Base-by-base conservation (phyloP, 1,284 basidiomycete species). In the Apiotrichum sp. region DNA sequence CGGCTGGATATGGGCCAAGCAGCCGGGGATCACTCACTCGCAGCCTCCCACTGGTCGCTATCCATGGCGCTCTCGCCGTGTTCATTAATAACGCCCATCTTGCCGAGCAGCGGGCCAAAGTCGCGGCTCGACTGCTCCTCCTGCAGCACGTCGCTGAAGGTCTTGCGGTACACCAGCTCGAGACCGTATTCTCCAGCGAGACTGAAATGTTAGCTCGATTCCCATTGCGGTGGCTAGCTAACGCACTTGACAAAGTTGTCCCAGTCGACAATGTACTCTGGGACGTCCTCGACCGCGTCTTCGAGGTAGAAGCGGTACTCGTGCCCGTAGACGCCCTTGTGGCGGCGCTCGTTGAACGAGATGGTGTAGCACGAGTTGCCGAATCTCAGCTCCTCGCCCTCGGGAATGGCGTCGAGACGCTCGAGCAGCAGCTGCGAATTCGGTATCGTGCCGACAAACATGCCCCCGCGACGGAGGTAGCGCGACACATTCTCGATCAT, bases 201-300 rank as follows among this genome's bases (percentile, higher is more conserved):
- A 60, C 47, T 48, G 35, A n/a, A 4, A 9, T 10, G 46, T 47
- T 32, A 47, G 5, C 91, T 6, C 40, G n/a, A 29, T 40, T 39
- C 47, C 10, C 14, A 6, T 3, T 31, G 9, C 34, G 2, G 10
- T 2, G 3, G 43, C 22, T 11, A 65, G 95, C 92, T 32, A 7
- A 48, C 47, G 14, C 22, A 48, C 47, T 83, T 77, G 46, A 88
- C 86, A 70, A 98, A 98, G 64, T 86, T 86, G 38, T 91, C 86
- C 93, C 95, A 99, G 55, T 86, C 82, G 8, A 99, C 95, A 48
- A 98, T 81, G 68, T 95, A 98, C 73, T 99, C 96, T 2, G 93
- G 93, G 34, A 98, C 93, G 68, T 98, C 86, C 65, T 92, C 92
- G 4, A 99, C 93, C 1, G 96, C 96, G 68, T 98, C 96, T 68